These are phyloP conservation scores for Thalassiosira hispida DNA, from an alignment of 352 stramenopile genomes.

Conservation along the genomic window DNA sequence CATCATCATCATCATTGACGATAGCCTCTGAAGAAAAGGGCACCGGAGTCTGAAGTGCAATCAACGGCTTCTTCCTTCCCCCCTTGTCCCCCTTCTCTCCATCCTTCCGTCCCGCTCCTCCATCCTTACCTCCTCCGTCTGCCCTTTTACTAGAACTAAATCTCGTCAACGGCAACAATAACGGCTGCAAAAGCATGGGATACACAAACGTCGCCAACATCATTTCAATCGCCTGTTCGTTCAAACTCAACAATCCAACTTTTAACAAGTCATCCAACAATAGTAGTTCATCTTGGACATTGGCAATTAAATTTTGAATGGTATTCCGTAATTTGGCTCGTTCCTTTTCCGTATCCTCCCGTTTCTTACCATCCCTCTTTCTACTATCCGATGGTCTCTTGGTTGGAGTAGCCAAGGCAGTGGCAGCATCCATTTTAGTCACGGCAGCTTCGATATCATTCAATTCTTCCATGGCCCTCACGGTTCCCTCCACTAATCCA, in stretches of 20 bases:
- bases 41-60: slow-evolving; percentile 25
- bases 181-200: slow-evolving; percentile 79
- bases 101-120: not conserved
- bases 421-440: no score
- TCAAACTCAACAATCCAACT: slow-evolving; percentile 76
- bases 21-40: no score
- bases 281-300: slow-evolving; percentile 81
- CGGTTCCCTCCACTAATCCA: slow-evolving; percentile 70
- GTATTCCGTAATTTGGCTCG: slow-evolving; percentile 25
- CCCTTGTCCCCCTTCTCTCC: not conserved
- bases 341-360: slow-evolving; percentile 29
- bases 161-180: slow-evolving; percentile 55
- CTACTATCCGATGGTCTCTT: no score
- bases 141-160: slow-evolving; percentile 16
- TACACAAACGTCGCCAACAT: slow-evolving; percentile 85
- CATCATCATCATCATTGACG: no score
- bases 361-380: slow-evolving; percentile 32
- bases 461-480: slow-evolving; percentile 67
- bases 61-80: slow-evolving; percentile 13
- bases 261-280: slow-evolving; percentile 81
- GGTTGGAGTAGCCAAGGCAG: no score
- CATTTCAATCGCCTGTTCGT: slow-evolving; percentile 85
- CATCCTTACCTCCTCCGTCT: not conserved
- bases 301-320: slow-evolving; percentile 64
- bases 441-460: slow-evolving; percentile 15